Conservation (phyloP, 768 basidiomycete species). For the Sistotremastrum suecicum region DNA sequence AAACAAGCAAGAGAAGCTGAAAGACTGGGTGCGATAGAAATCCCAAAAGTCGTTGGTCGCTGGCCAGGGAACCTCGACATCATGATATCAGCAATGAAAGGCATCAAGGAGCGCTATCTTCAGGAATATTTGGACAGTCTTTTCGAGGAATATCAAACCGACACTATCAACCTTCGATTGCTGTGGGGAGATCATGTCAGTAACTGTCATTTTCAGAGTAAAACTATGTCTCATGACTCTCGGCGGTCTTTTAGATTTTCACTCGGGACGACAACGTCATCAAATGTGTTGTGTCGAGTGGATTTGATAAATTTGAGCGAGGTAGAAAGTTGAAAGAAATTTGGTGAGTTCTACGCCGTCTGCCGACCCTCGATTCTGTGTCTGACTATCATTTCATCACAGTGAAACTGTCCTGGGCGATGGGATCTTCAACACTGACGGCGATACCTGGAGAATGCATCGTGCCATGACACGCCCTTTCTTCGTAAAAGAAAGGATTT, state of each 20-base stretch:
- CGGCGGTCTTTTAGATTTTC: constrained; percentile 33
- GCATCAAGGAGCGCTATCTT: constrained; percentile 45
- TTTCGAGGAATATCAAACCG: constrained; percentile 56
- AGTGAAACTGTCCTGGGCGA: constrained; percentile 49
- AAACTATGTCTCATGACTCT: neutral
- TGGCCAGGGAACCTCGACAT: constrained; percentile 74
- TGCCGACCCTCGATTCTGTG: neutral
- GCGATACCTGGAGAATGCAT: constrained; percentile 21
- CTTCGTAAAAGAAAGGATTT: constrained; percentile 5
- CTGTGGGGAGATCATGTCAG: constrained; percentile 54
- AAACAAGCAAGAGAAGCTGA: constrained; percentile 29
- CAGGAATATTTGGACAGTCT: constrained; percentile 43
- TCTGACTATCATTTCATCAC: constrained; percentile 4
- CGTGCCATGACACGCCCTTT: constrained; percentile 8
- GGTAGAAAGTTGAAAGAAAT: constrained; percentile 50
- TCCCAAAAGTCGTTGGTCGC: constrained; percentile 47
- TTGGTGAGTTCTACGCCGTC: constrained; percentile 28
- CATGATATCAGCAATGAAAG: constrained; percentile 37
- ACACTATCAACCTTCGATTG: constrained; percentile 54
- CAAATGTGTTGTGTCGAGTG: constrained; percentile 50
- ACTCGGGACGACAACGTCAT: constrained; percentile 61
- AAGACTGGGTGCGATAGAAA: constrained; percentile 33
- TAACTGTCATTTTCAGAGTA: neutral
- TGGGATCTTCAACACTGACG: constrained; percentile 70
- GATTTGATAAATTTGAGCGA: constrained; percentile 56